Evolutionary conservation across 352 stramenopile species (phyloP).

Genomic region (Pythium folliculosum): DNA sequence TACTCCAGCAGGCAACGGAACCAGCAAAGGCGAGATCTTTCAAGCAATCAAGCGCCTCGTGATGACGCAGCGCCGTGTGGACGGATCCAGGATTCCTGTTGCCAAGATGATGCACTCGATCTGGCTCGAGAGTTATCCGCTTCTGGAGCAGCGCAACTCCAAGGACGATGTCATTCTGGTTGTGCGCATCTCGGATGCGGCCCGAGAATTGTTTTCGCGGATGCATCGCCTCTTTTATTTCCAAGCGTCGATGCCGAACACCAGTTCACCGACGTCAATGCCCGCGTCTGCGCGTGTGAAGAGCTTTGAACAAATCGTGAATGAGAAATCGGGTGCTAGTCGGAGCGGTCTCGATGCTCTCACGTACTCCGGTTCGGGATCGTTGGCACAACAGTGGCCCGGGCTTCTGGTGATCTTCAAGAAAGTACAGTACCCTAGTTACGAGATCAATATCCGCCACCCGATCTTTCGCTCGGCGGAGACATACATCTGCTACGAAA

Average conservation of each 20-base stretch:
- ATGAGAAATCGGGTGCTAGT: conserved; percentile 12
- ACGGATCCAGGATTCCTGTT: conserved; percentile 71
- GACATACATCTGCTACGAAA: conserved; percentile 69
- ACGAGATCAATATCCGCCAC: conserved; percentile 35
- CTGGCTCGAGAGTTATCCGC: conserved; percentile 47
- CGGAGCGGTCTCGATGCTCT: conserved; percentile 16
- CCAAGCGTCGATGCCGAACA: conserved; percentile 39
- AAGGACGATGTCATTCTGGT: conserved; percentile 47
- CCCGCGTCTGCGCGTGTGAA: conserved; percentile 18
- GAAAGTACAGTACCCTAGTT: conserved; percentile 61
- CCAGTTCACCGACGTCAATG: conserved; percentile 5
- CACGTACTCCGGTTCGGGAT: conserved; percentile 12
- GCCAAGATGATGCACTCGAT: conserved; percentile 60
- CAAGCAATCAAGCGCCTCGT: conserved; percentile 46
- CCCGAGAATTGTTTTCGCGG: conserved; percentile 54
- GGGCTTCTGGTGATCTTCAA: conserved; percentile 76
- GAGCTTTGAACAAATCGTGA: conserved; percentile 26
- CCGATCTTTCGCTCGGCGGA: conserved; percentile 51
- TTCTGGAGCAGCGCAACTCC: conserved; percentile 25
- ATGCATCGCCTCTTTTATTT: conserved; percentile 83
- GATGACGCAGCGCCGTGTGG: conserved; percentile 65
- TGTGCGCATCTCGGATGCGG: conserved; percentile 43
- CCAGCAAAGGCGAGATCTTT: conserved; percentile 45
- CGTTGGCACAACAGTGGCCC: conserved; percentile 55
- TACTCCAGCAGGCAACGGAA: conserved; percentile 17